phyloP scores from a whole-genome alignment of 2,329 filamentous ascomycete species.

The Atkinsonella hypoxylon region DNA sequence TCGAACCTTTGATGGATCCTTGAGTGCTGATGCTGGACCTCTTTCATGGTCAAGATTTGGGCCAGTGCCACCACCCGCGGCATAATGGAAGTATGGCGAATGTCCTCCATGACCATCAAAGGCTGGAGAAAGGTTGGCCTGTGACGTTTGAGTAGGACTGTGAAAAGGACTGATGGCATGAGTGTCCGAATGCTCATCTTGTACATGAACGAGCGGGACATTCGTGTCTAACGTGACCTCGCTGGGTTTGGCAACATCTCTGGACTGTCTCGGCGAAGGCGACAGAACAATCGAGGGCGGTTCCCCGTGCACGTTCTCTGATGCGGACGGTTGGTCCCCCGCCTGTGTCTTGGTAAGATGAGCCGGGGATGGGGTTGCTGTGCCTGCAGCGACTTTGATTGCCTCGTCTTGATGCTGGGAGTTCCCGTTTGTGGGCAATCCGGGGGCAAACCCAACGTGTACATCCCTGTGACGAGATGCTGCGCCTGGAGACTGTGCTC shows the following conservation, averaged over 20 bases:
- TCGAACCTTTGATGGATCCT: constrained; percentile 22
- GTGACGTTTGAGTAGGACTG: constrained; percentile 4
- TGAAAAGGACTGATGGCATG: constrained; percentile 1
- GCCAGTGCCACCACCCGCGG: constrained; percentile 12
- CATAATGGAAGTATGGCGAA: constrained; percentile 4
- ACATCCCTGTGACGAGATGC: constrained; percentile 15
- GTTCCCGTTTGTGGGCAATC: not conserved
- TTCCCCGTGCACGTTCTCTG: not conserved
- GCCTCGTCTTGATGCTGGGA: not conserved
- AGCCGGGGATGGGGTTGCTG: constrained; percentile 10
- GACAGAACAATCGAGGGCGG: constrained; percentile 1
- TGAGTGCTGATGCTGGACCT: constrained; percentile 24
- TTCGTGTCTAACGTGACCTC: constrained; percentile 3
- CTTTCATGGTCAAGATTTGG: constrained; percentile 31
- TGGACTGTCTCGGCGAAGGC: not conserved
- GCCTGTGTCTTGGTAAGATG: constrained; percentile 4
- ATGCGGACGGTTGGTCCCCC: not conserved
- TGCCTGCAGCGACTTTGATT: not conserved
- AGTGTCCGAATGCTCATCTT: not conserved
- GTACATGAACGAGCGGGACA: constrained; percentile 4
- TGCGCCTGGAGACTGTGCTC: constrained; percentile 10
- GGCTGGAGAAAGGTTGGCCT: not conserved
- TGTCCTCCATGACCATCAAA: not conserved
- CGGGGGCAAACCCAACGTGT: constrained; percentile 21
- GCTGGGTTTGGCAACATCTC: not conserved